These are phyloP conservation scores for Chalciporus pseudorubinellus DNA, from an alignment of 768 basidiomycete genomes.

Conservation along the genomic window DNA sequence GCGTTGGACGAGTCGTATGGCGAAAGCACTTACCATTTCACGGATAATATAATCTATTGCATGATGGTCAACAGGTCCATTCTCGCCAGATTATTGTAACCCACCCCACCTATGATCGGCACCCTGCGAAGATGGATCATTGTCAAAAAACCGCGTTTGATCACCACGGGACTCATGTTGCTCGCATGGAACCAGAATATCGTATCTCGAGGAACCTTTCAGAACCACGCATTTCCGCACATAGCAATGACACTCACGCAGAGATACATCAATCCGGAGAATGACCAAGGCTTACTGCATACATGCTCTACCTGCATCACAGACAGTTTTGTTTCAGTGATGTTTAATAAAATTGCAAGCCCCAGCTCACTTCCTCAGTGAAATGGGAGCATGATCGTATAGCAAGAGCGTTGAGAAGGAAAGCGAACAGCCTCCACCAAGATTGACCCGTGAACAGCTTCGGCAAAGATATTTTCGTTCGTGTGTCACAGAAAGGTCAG, in stretches of 20 bases:
- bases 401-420: too few species aligned
- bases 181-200: constrained; percentile 7
- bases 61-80: background rate
- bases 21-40: background rate
- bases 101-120: constrained; percentile 8
- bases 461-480: too few species aligned
- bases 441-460: too few species aligned
- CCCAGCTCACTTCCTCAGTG: too few species aligned
- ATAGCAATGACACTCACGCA: background rate
- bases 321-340: too few species aligned
- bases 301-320: too few species aligned
- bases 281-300: too few species aligned
- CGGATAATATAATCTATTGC: background rate
- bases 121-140: background rate
- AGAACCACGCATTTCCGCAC: background rate
- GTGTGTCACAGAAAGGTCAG: too few species aligned
- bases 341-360: too few species aligned
- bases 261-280: constrained; percentile 11
- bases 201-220: constrained; percentile 7
- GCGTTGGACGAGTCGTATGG: background rate
- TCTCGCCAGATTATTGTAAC: background rate
- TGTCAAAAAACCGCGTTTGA: background rate
- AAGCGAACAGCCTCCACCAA: too few species aligned
- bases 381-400: too few species aligned
- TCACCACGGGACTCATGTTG: background rate